Conservation (phyloP, 495 filamentous ascomycete species). For the Trichoderma erinaceum region DNA sequence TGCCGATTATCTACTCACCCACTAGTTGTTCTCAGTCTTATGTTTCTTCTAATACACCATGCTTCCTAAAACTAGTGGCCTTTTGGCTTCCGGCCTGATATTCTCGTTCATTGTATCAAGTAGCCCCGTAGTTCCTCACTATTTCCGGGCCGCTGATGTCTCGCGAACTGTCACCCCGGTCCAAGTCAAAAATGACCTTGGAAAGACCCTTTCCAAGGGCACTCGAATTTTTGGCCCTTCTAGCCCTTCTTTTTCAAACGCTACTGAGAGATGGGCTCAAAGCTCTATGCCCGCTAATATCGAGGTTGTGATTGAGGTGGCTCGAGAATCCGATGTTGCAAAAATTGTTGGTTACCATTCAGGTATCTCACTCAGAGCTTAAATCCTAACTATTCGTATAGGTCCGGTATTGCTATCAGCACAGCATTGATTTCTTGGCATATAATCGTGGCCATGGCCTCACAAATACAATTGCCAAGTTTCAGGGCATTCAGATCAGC, state of each 20-base stretch:
- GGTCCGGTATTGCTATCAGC: constrained; percentile 18
- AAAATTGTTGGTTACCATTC: constrained; percentile 1
- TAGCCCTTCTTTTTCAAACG: constrained; percentile 9
- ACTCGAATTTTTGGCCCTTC: constrained; percentile 17
- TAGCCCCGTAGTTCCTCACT: constrained; percentile 2
- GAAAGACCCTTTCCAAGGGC: not conserved
- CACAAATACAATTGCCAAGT: not conserved
- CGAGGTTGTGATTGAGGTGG: constrained; percentile 17
- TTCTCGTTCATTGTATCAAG: not conserved
- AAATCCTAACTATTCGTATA: not conserved
- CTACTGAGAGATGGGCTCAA: constrained; percentile 15
- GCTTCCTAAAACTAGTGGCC: not conserved
- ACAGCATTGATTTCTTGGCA: constrained; percentile 18
- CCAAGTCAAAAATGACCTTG: not conserved
- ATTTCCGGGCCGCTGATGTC: not conserved
- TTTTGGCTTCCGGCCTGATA: not conserved
- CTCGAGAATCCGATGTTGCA: constrained; percentile 16
- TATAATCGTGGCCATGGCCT: constrained; percentile 16
- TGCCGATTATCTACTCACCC: no score
- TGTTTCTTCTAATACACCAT: not conserved
- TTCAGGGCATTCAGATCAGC: constrained; percentile 13
- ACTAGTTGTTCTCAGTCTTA: not conserved
- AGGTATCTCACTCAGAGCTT: not conserved
- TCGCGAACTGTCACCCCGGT: not conserved
- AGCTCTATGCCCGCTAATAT: constrained; percentile 12